A percentile compares a stretch with the other conserved stretches of the same genome.
Evolutionary conservation across 495 filamentous ascomycete species (phyloP).

Genomic region (Symbiotaphrina buchneri): DNA sequence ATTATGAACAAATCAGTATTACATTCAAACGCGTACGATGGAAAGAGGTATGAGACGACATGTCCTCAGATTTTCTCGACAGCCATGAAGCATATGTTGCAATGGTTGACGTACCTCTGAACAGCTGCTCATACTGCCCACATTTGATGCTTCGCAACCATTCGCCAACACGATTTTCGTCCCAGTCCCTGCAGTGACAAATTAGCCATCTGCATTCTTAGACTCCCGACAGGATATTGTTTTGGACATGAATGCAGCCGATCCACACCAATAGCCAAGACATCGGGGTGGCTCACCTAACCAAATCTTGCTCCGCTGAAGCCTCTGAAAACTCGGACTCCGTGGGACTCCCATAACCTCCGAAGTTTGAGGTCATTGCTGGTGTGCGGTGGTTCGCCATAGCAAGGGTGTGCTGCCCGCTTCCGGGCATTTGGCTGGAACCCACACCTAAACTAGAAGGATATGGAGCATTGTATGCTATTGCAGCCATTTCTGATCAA

Average conservation of each 20-base stretch:
- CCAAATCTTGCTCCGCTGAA: constrained; percentile 30
- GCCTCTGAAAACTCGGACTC: constrained; percentile 87
- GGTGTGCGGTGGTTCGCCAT: constrained; percentile 30
- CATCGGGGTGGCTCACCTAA: constrained; percentile 27
- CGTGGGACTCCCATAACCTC: constrained; percentile 64
- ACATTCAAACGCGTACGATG: not conserved
- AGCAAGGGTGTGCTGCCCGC: constrained; percentile 21
- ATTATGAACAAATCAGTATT: constrained; percentile 1
- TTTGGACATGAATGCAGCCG: too few species aligned
- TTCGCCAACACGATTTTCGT: constrained; percentile 73
- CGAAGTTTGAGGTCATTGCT: constrained; percentile 30
- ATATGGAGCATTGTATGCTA: constrained; percentile 71
- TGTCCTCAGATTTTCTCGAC: too few species aligned
- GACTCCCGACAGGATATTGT: too few species aligned
- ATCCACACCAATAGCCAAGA: too few species aligned
- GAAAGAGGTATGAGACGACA: too few species aligned
- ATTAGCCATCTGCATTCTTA: not conserved
- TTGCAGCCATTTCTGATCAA: constrained; percentile 56
- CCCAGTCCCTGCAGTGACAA: constrained; percentile 38
- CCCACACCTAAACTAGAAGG: constrained; percentile 35
- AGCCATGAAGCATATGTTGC: not conserved
- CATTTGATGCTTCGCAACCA: constrained; percentile 85
- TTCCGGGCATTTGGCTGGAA: constrained; percentile 25
- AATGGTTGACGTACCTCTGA: constrained; percentile 51
- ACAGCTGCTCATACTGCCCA: constrained; percentile 77